Evolutionary conservation across 306 rosid species (phyloP), one percentile per base, ranked within the genome.

Genomic region (Prunus mongolica): DNA sequence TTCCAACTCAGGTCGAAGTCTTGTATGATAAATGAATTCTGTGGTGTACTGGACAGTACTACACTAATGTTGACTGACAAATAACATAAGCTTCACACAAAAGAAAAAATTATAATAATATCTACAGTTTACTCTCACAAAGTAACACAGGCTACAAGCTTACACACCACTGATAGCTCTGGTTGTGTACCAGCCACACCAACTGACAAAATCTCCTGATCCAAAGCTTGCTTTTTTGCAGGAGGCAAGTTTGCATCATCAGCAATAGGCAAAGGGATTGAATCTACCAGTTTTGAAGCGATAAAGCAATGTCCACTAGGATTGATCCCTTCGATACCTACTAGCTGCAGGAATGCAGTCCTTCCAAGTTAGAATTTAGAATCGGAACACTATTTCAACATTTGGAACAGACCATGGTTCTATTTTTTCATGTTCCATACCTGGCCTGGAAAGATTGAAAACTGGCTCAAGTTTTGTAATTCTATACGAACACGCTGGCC

Each of bases 361-460:
- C 72, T 71, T 69, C 32, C 65, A 62, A 12, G 80, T 81, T 60
- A 73, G 67, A 71, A 64, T 76, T 64, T 46, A 66, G 78, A 56
- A 49, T 19, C 13, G 63, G 45, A 45, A 78, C 61, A 60, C 58
- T 46, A 41, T 51, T 28, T 51, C 52, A 67, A 84, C 34, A 69
- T 65, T 67, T 69, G 30, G 72, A 76, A 66, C 66, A 60, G 46
- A 38, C 51, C 46, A 71, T 69, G 69, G 67, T 76, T 49, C 63
- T 27, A 46, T 68, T 11, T 51, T 66, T 50, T 78, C 65, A 49
- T 54, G 19, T 77, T 73, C 58, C 82, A 64, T 73, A 94, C 99
- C 97, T 95, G 99, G 82, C 97, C 99, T 19, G 97, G 99, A 74
- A 95, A 95, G 81, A 92, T 80, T 77, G 99, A 95, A 90, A 75